Percentiles rank a stretch among this genome's conserved stretches.
These are phyloP conservation scores for Wallacemonas sp. DNA, from an alignment of 208 protist species.

Conservation along the genomic window DNA sequence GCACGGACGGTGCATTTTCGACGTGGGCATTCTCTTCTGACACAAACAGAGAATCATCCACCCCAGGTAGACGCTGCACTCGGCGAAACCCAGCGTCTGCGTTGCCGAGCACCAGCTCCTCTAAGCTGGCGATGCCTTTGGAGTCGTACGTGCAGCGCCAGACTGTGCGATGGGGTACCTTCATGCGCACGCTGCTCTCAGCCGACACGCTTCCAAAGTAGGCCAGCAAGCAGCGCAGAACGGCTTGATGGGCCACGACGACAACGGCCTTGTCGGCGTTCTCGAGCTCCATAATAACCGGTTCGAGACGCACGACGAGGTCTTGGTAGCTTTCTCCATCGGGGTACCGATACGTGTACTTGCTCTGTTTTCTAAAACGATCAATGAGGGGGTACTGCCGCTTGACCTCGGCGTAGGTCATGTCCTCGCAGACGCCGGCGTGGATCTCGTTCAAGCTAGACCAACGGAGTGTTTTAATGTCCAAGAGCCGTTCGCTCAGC, in stretches of 20 bases:
- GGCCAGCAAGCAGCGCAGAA: conserved; percentile 80
- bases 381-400: conserved; percentile 75
- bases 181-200: conserved; percentile 71
- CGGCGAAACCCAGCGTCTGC: conserved; percentile 30
- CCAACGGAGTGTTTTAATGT: conserved; percentile 82
- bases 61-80: not conserved
- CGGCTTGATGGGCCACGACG: conserved; percentile 85
- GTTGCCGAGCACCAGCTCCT: conserved; percentile 68
- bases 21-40: conserved; percentile 10
- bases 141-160: conserved; percentile 88
- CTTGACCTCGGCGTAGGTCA: conserved; percentile 83
- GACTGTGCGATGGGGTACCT: conserved; percentile 82
- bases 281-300: conserved; percentile 91
- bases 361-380: conserved; percentile 72
- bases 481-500: conserved; percentile 52
- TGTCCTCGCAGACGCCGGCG: conserved; percentile 86
- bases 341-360: conserved; percentile 90
- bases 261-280: conserved; percentile 81
- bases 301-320: conserved; percentile 82
- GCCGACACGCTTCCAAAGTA: conserved; percentile 86
- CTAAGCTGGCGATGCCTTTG: conserved; percentile 76
- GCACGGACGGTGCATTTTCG: not conserved
- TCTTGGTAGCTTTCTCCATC: conserved; percentile 91
- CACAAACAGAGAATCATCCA: conserved; percentile 5
- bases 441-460: conserved; percentile 89